Base-by-base conservation (phyloP, 1,139 yeast species). In the Yamadazyma diddensiae region DNA sequence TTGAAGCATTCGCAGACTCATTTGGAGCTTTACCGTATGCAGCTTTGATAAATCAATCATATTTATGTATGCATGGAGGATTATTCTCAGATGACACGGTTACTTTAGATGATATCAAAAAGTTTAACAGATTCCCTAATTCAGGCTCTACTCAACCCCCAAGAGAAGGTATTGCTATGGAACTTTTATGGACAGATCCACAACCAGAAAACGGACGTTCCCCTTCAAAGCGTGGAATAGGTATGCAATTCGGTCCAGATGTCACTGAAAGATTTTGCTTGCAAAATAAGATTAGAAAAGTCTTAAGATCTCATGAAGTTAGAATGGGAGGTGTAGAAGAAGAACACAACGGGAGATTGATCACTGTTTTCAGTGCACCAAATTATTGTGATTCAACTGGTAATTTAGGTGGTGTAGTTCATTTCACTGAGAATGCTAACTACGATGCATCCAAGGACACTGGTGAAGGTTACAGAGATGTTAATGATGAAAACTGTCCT, bases 171-270 rank as follows among this genome's bases (percentile, higher is more conserved):
- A 66, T 87, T 29, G 94, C 94, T 57, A 92, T 90, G 97, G 98
- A 92, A 53, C 71, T 94, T 55, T 68, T 92, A 39, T 92, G 99
- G 99, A 86, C 97, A 0, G 99, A 92, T 56, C 99, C 99, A 1
- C 97, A 88, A 56, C 67, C 70, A 0, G 68, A 61, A 8, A 64
- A 74, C 12, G 98, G 98, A 10, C 73, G 95, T 30, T 78, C 88
- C 1, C 87, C 94, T 4, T 84, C 95, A 15, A 88, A 88, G 60
- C 77, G 99, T 55, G 99, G 99, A 24, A 80, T 90, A 34, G 97
- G 98, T 17, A 77, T 86, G 59, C 95, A 92, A 55, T 92, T 92
- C 57, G 99, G 99, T 1, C 97, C 97, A 6, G 98, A 92, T 55
- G 77, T 92, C 39, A 92, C 98, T 6, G 79, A 77, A 37, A 56